Evolutionary conservation across 106 monocot genomes (phyloP), one percentile per base, ranked within the genome.

Genomic region (Alisma plantagoaquatica): DNA sequence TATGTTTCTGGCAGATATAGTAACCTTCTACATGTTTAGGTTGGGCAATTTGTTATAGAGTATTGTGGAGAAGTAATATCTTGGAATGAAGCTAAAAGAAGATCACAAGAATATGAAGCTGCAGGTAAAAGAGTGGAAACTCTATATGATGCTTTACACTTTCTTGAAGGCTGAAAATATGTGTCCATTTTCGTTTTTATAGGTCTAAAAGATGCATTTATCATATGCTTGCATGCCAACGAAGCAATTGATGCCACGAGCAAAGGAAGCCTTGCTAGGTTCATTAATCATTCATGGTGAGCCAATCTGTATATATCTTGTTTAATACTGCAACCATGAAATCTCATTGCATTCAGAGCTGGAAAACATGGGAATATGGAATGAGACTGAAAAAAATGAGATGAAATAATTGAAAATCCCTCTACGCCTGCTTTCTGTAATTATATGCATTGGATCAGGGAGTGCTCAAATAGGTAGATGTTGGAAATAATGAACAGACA

Each of bases 11-110:
- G 8, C 20, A 14, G 9, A 6, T 27, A 22, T 22, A 4, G 16
- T 38, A 56, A 56, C 1, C 16, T 30, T 15, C 27, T 30, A 44
- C 23, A 53, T 53, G 16, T 27, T 27, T 42, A 93, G 93, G 79
- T 74, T 60, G 93, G 93, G n/a, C 87, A 83, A 35, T 93, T 93
- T 72, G 62, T 93, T 24, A 93, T 93, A 47, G 93, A 93, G 63
- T 93, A 93, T 59, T 87, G 93, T 80, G 93, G 93, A 55, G 93
- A 93, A 70, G 83, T 93, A 50, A 93, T 93, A 63, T 93, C 93
- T 41, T 87, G 79, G 69, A 83, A 80, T 50, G 87, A 87, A 70
- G 93, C 87, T 25, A 83, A 69, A 49, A 45, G 59, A 41, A 73
- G 93, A 47, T 78, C 87, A 35, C 83, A 80, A 58, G 66, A 69